Conservation (phyloP, 306 rosid genomes). For the Hippophae gyantsensis region DNA sequence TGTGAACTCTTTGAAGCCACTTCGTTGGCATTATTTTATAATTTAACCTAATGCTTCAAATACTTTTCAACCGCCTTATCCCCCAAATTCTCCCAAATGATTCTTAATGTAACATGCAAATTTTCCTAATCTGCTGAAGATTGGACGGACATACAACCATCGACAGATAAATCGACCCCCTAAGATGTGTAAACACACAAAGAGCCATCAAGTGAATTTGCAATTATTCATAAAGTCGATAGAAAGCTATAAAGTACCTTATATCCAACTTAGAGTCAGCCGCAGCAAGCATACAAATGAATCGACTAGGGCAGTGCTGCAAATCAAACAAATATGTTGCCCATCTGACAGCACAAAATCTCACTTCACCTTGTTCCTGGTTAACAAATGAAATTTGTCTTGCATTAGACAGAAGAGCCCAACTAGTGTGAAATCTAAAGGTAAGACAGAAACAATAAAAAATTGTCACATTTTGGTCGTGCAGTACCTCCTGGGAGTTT, state of each 20-base stretch:
- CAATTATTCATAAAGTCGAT: neutral
- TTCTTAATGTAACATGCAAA: too few relatives aligned
- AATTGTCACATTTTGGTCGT: neutral
- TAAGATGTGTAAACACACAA: neutral
- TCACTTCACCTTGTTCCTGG: slow-evolving; percentile 88
- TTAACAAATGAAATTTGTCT: slow-evolving; percentile 21
- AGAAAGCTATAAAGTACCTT: slow-evolving; percentile 43
- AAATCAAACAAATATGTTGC: slow-evolving; percentile 70
- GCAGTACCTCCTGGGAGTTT: slow-evolving; percentile 62
- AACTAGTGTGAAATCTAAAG: too few relatives aligned
- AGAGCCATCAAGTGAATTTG: neutral
- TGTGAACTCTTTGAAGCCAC: too few relatives aligned
- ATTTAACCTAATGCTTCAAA: too few relatives aligned
- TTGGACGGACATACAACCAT: too few relatives aligned
- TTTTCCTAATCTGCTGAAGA: too few relatives aligned
- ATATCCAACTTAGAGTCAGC: slow-evolving; percentile 81
- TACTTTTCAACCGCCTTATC: too few relatives aligned
- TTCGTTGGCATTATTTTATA: too few relatives aligned
- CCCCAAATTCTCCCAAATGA: too few relatives aligned
- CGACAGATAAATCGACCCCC: too few relatives aligned
- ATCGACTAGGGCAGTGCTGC: slow-evolving; percentile 89
- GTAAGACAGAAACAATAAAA: too few relatives aligned
- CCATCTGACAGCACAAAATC: slow-evolving; percentile 89
- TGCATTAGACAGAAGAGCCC: neutral
- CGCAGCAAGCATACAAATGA: slow-evolving; percentile 76